Evolutionary conservation across 148 eudicot species (phyloP), one percentile per base, ranked within the genome.

Genomic region (Drosera capensis): DNA sequence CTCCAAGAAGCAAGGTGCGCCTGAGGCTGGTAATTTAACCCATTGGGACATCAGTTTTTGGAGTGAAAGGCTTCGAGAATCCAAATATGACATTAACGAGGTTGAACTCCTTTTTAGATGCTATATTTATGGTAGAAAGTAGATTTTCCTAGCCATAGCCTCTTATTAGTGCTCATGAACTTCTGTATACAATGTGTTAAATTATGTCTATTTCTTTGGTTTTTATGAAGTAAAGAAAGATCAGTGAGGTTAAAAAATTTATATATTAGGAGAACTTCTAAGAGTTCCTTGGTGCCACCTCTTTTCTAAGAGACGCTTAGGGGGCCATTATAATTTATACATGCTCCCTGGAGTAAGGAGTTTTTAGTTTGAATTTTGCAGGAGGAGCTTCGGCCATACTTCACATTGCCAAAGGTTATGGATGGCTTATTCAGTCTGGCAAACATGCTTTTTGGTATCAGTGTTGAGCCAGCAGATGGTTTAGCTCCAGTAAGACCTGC

Each of bases 1-100:
- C 58, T 48, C 78, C 48, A 71, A 78, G 66, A 71, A 60, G 54
- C 88, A 85, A 66, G 88, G 94, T 53, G 82, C 82, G 42, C 64
- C 64, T 29, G 95, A 90, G 68, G 95, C 88, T 54, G 79, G 74
- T 55, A 56, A 64, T 57, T 70, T 90, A 68, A 66, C 55, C 25
- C 88, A 85, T 51, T 90, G 95, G 99, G 99, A 90, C 52, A 56
- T 67, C 26, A 58, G 38, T 53, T 90, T 85, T 46, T 90, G 99
- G 99, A 90, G 95, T 78, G 99, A 90, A 73, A 85, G 99, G 70
- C 95, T 90, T 18, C 78, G 95, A 25, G 99, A 90, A 67, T 73
- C 94, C 37, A 85, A 90, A 57, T 90, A 78, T 52, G 94, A 90
- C 56, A 75, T 90, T 51, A 85, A 90, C 16, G 99, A 90, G 99